phyloP scores from a whole-genome alignment of 1,284 basidiomycete species.

The Bjerkandera adusta region DNA sequence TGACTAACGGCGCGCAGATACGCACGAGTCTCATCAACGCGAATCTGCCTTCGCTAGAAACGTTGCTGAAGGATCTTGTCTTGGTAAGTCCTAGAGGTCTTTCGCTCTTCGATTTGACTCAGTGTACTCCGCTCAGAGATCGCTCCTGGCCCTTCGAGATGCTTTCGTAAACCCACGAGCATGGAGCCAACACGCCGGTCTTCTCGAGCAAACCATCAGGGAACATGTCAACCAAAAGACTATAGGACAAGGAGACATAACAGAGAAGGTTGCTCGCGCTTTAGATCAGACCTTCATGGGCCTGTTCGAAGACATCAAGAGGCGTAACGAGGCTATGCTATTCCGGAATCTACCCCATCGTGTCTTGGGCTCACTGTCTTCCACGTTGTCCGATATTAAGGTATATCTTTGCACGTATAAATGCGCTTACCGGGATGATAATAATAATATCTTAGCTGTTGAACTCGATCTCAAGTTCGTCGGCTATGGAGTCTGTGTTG shows the following conservation, averaged over 20 bases:
- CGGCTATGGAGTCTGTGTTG: slow-evolving; percentile 58
- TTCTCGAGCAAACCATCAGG: slow-evolving; percentile 46
- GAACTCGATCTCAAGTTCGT: slow-evolving; percentile 75
- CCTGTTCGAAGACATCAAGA: slow-evolving; percentile 55
- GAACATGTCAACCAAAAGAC: slow-evolving; percentile 34
- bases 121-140: slow-evolving; percentile 41
- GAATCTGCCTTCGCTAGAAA: slow-evolving; percentile 55
- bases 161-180: slow-evolving; percentile 71
- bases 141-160: slow-evolving; percentile 65
- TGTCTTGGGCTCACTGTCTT: slow-evolving; percentile 41
- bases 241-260: slow-evolving; percentile 26
- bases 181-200: slow-evolving; percentile 52
- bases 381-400: slow-evolving; percentile 61
- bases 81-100: slow-evolving; percentile 41
- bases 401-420: slow-evolving; percentile 16
- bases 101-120: neutral
- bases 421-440: neutral
- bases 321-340: slow-evolving; percentile 75
- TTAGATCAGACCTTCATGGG: slow-evolving; percentile 46
- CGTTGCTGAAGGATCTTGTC: slow-evolving; percentile 51
- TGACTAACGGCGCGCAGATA: slow-evolving; percentile 40
- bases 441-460: slow-evolving; percentile 51
- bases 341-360: slow-evolving; percentile 67
- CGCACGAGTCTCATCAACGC: slow-evolving; percentile 47
- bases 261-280: slow-evolving; percentile 38